Percentiles rank a stretch among this genome's conserved stretches.
Conservation (phyloP, 345 rosid species). For the Rhodamnia argentea region DNA sequence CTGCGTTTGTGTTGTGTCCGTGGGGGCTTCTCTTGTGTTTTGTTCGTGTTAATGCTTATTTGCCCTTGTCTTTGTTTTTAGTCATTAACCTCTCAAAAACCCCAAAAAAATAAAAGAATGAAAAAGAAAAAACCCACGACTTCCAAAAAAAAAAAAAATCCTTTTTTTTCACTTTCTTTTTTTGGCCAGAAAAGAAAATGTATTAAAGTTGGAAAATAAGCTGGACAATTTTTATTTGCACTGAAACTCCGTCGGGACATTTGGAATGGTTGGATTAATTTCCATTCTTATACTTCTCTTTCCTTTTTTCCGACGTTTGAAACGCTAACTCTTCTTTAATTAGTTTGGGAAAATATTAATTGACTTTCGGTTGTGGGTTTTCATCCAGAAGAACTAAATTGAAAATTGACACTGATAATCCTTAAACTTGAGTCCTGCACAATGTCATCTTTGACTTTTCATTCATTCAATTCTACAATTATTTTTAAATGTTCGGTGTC, state of each 20-base stretch:
- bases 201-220: neutral
- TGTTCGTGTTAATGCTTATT: neutral
- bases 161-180: neutral
- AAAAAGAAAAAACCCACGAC: neutral
- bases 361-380: neutral
- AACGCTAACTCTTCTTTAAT: neutral
- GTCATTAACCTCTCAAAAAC: neutral
- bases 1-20: neutral
- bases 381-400: neutral
- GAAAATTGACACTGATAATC: neutral
- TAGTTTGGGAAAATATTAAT: neutral
- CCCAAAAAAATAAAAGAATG: neutral
- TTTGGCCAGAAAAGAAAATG: neutral
- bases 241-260: neutral
- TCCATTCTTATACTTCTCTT: neutral
- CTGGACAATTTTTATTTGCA: neutral
- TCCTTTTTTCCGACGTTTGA: neutral
- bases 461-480: neutral
- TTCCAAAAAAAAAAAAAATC: neutral
- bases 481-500: too few species aligned
- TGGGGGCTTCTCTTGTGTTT: neutral
- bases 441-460: neutral
- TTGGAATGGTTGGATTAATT: neutral
- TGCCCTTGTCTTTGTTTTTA: neutral
- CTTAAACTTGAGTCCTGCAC: neutral